These are phyloP conservation scores for Crepidotus variabilis DNA, from an alignment of 768 basidiomycete species.

Conservation along the genomic window DNA sequence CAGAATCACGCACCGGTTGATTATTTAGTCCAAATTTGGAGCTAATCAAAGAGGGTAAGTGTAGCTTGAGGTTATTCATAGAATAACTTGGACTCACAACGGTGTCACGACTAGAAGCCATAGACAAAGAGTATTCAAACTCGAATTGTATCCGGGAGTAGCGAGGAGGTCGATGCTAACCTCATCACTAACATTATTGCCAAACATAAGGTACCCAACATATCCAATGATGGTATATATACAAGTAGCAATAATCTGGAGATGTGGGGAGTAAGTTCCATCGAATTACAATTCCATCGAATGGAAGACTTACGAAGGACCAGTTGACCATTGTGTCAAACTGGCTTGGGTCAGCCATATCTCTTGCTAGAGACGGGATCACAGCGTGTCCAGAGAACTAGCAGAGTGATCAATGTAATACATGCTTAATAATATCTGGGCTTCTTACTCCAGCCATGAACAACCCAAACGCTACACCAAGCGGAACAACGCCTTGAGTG, in stretches of 20 bases:
- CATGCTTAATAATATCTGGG: not conserved
- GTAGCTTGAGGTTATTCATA: not conserved
- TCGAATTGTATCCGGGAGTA: conserved; percentile 67
- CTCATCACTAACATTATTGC: conserved; percentile 74
- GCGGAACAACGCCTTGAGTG: conserved; percentile 46
- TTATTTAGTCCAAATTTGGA: conserved; percentile 87
- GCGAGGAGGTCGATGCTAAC: conserved; percentile 79
- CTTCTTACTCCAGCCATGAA: conserved; percentile 83
- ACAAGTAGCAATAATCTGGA: conserved; percentile 55
- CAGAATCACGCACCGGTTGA: conserved; percentile 56
- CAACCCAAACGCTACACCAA: conserved; percentile 83
- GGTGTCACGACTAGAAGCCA: conserved; percentile 86
- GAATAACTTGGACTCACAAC: conserved; percentile 34
- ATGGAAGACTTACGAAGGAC: conserved; percentile 64
- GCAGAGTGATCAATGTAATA: not conserved
- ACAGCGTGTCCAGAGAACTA: conserved; percentile 86
- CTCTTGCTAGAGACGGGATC: conserved; percentile 86
- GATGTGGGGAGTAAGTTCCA: not conserved
- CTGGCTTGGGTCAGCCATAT: conserved; percentile 80
- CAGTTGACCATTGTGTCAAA: conserved; percentile 82
- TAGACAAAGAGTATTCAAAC: conserved; percentile 68
- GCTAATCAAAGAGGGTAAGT: conserved; percentile 27
- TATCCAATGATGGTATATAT: conserved; percentile 69
- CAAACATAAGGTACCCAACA: conserved; percentile 92
- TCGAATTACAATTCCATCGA: not conserved